Base-by-base conservation (phyloP, 495 filamentous ascomycete species). In the Filosporella fistucella region DNA sequence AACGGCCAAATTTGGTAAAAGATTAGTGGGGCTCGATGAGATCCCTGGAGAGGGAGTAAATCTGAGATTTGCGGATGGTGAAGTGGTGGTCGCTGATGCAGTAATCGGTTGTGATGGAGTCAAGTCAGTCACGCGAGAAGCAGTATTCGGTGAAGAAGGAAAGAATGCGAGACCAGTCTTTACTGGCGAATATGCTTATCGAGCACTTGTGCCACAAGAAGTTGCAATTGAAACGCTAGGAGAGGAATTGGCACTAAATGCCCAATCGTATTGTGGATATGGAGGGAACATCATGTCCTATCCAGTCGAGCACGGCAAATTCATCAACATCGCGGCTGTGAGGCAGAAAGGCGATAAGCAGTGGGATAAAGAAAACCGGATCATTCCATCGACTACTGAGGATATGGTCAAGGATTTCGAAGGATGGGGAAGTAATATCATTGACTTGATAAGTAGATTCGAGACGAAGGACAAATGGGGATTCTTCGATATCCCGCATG, bases 41-140 rank as follows among this genome's bases (percentile, higher is more conserved):
- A 47, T 71, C 9, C 63, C 50, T 3, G 65, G 61, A 41, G 67
- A 67, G 38, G 66, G 66, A n/a, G 59, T 69, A 37, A 58, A 63
- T 24, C 32, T 55, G 29, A 54, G 50, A 9, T 63, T 68, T 25
- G 55, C 60, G 22, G 65, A 68, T 47, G 63, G 62, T 9, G 51
- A 45, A 12, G 57, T 58, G 4, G 69, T 70, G 5, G 60, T 69
- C 21, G 72, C 67, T 0, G 79, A 79, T 63, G 52, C 84, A 43
- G 67, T 82, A 2, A 68, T 84, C 50, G 80, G 75, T 12, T 76
- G 76, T 0, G 80, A 83, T 62, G 81, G 81, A 0, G 62, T 81
- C 8, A 74, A 68, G 59, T 77, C 75, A 36, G 60, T 63, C 0
- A 68, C 69, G 0, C 67, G 74, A 50, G 21, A 21, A 3, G 2